A percentile compares a stretch with the other conserved stretches of the same genome.
Conservation (phyloP, 2,329 filamentous ascomycete species). For the Fusarium mexicanum region DNA sequence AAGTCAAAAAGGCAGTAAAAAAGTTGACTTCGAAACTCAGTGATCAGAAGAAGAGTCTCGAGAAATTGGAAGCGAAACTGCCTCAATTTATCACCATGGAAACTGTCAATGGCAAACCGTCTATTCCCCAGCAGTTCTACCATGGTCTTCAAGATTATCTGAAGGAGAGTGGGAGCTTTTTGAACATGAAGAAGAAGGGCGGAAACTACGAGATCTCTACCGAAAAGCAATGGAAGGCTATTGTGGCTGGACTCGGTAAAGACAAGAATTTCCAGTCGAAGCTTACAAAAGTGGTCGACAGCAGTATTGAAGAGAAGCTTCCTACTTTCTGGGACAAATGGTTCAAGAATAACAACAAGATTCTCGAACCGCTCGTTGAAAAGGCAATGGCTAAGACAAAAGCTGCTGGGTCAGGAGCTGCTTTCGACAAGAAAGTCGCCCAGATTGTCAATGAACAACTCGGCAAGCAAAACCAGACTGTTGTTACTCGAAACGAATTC, state of each 20-base stretch:
- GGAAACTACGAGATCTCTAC: slow-evolving; percentile 53
- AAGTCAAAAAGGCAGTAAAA: slow-evolving; percentile 46
- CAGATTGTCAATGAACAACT: slow-evolving; percentile 52
- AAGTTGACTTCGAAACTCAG: slow-evolving; percentile 44
- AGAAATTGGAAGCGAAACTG: slow-evolving; percentile 59
- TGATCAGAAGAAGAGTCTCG: slow-evolving; percentile 51
- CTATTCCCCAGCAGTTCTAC: slow-evolving; percentile 72
- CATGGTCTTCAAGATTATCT: slow-evolving; percentile 68
- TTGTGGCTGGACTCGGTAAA: slow-evolving; percentile 54
- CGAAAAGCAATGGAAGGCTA: slow-evolving; percentile 58
- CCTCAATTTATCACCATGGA: slow-evolving; percentile 67
- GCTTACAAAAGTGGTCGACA: slow-evolving; percentile 42
- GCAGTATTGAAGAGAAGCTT: slow-evolving; percentile 45
- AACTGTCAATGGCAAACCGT: slow-evolving; percentile 59
- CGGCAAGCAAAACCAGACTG: slow-evolving; percentile 43
- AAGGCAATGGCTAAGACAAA: slow-evolving; percentile 49
- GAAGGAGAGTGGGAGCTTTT: slow-evolving; percentile 56
- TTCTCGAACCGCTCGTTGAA: slow-evolving; percentile 46
- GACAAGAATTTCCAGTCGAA: slow-evolving; percentile 45
- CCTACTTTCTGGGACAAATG: slow-evolving; percentile 61
- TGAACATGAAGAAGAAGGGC: slow-evolving; percentile 56
- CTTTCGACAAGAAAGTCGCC: slow-evolving; percentile 49
- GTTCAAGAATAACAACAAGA: slow-evolving; percentile 60
- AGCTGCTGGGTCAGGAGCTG: slow-evolving; percentile 45
- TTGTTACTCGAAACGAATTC: slow-evolving; percentile 62